Evolutionary conservation across 1,284 basidiomycete species (phyloP).

Genomic region (Naganishia cerealis): DNA sequence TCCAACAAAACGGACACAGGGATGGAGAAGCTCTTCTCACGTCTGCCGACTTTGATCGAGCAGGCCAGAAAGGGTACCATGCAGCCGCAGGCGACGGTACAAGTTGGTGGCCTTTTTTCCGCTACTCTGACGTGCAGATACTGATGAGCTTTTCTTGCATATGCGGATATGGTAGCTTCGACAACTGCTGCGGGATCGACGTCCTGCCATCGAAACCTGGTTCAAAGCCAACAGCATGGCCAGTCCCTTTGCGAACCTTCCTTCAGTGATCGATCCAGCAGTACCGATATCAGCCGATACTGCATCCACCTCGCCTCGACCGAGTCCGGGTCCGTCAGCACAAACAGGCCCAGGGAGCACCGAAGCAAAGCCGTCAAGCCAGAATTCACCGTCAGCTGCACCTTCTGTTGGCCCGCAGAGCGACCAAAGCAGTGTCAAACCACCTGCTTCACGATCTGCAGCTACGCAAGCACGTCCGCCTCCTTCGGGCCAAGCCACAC

Average conservation of each 20-base stretch:
- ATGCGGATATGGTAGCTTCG: constrained; percentile 1
- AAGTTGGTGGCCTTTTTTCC: not conserved
- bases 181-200: constrained; percentile 10
- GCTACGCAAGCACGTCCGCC: constrained; percentile 1
- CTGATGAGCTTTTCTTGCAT: not conserved
- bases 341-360: not conserved
- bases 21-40: constrained; percentile 25
- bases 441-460: not conserved
- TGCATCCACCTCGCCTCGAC: constrained; percentile 5
- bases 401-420: not conserved
- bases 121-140: not conserved
- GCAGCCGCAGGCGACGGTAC: constrained; percentile 17
- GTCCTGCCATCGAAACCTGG: constrained; percentile 21
- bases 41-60: constrained; percentile 16
- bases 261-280: constrained; percentile 14
- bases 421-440: not conserved
- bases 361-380: not conserved
- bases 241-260: constrained; percentile 13
- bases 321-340: constrained; percentile 5
- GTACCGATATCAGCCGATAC: constrained; percentile 4
- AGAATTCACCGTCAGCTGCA: not conserved
- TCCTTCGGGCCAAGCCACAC: not conserved
- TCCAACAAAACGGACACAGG: constrained; percentile 10
- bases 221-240: constrained; percentile 23
- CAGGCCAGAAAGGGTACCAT: constrained; percentile 27